Conservation (phyloP, 805 yeast genomes). For the Blastobotrys peoriensis region DNA sequence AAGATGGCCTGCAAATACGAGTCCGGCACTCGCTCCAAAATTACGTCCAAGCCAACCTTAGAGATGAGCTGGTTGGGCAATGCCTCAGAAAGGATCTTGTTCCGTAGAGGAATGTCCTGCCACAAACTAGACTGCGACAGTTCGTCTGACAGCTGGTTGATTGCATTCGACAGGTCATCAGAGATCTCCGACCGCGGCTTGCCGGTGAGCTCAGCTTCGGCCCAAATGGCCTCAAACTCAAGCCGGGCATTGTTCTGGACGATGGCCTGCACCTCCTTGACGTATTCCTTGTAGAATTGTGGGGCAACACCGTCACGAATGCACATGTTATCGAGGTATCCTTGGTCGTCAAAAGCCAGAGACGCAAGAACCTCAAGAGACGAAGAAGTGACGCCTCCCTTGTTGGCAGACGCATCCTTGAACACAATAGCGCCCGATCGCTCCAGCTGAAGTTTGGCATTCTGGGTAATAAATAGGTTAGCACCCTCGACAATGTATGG, state of each 20-base stretch:
- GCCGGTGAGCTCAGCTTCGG: conserved; percentile 58
- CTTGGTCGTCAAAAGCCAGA: conserved; percentile 78
- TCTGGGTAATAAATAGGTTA: conserved; percentile 88
- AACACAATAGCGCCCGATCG: conserved; percentile 79
- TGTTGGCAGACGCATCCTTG: conserved; percentile 95
- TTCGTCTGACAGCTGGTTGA: conserved; percentile 81
- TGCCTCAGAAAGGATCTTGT: conserved; percentile 67
- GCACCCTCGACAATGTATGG: conserved; percentile 98
- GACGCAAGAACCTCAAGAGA: conserved; percentile 94
- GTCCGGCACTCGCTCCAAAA: conserved; percentile 75
- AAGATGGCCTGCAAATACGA: conserved; percentile 83
- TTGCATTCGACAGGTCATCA: conserved; percentile 76
- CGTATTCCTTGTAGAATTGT: conserved; percentile 74
- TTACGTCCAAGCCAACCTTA: conserved; percentile 54
- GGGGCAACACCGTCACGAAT: conserved; percentile 50
- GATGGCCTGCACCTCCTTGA: conserved; percentile 70
- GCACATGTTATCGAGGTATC: conserved; percentile 76
- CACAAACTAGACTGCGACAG: conserved; percentile 75
- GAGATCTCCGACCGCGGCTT: conserved; percentile 58
- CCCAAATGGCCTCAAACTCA: conserved; percentile 87
- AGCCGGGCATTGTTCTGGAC: conserved; percentile 71
- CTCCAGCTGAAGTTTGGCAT: conserved; percentile 83
- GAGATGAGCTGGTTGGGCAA: conserved; percentile 68
- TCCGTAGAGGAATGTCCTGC: conserved; percentile 74
- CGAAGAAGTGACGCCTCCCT: conserved; percentile 98